Base-by-base conservation (phyloP, 2,329 filamentous ascomycete species). In the Seiridium unicorne region DNA sequence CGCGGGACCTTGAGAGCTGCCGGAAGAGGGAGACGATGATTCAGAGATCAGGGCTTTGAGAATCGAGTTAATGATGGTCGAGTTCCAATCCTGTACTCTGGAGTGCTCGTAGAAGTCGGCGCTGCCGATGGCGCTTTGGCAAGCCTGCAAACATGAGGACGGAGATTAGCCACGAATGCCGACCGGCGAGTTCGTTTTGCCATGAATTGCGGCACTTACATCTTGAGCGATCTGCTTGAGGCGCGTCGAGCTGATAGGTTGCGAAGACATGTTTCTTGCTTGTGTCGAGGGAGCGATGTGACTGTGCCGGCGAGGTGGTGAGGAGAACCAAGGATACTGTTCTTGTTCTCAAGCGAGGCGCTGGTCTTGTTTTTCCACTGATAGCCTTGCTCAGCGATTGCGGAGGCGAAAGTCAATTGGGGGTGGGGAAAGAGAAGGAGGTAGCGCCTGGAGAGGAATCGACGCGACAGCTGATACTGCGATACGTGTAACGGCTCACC, bases 21-120 rank as follows among this genome's bases (percentile, higher is more conserved):
- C 38, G 34, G 31, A 35, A n/a, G 31, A n/a, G 53, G 82, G 74
- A 18, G 85, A 82, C 18, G 84, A 86, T 55, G 89, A 88, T 73
- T 93, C 90, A 66, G 89, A 88, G 76, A 94, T 92, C 65, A 94
- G 83, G 57, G 87, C 83, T 72, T 90, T 87, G 65, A 95, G 87
- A 73, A 94, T 90, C 59, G 83, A 85, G 80, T 89, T 91, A 76
- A 98, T 97, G 76, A 99, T 98, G 66, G 84, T 81, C 40, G 90
- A 90, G 81, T 98, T 98, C 94, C 94, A 98, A 68, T 87, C 80
- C 73, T 90, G 87, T 42, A 94, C 96, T 73, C 90, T 89, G 59
- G 87, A 78, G 77, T 98, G 95, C 66, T 96, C 90, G 80, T 99
- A 99, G 77, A 84, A 88, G 63, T 92, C 87, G 62, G 88, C 87